Evolutionary conservation across 345 rosid genomes (phyloP), one percentile per base, ranked within the genome.

Genomic region (Carallia brachiata): DNA sequence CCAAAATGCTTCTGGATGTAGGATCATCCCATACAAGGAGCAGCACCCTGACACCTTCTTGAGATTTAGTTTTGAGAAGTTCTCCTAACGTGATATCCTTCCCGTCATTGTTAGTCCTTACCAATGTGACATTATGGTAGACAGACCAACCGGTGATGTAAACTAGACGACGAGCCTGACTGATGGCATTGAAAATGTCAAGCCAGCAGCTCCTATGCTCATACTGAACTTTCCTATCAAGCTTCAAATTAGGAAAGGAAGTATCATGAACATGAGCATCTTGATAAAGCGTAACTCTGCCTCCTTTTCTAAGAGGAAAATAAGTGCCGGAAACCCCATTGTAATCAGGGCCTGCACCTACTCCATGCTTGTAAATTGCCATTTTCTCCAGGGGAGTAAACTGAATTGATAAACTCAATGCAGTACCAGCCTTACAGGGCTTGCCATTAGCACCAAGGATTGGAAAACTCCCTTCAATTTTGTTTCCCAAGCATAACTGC

Each of bases 11-110:
- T 73, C 77, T 84, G 50, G 98, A 93, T 63, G 96, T 87, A 31
- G 97, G 98, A 84, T 93, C 98, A 85, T 93, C 98, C 98, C 98
- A 93, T 36, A 89, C 89, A 67, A 93, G 88, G 60, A 93, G 89
- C 78, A 93, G 85, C 66, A 93, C 98, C 71, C 97, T 76, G 16
- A 93, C 98, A 75, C 98, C 97, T 83, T 93, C 97, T 61, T 87
- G 98, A 68, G 98, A 93, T 79, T 93, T 93, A 28, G n/a, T 67
- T 71, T 87, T 93, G 36, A 93, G 91, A 77, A 93, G 88, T 65
- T 89, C 90, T 36, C 98, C 98, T 69, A 93, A 75, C 34, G 79
- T 84, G 60, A 68, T 70, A 52, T 78, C 73, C 1, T 64, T 78
- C 0, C 62, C 77, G 68, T 82, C 78, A 44, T 75, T 71, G 32